These are phyloP conservation scores for Ephemerocybe angulata DNA, from an alignment of 768 basidiomycete genomes.

Conservation along the genomic window DNA sequence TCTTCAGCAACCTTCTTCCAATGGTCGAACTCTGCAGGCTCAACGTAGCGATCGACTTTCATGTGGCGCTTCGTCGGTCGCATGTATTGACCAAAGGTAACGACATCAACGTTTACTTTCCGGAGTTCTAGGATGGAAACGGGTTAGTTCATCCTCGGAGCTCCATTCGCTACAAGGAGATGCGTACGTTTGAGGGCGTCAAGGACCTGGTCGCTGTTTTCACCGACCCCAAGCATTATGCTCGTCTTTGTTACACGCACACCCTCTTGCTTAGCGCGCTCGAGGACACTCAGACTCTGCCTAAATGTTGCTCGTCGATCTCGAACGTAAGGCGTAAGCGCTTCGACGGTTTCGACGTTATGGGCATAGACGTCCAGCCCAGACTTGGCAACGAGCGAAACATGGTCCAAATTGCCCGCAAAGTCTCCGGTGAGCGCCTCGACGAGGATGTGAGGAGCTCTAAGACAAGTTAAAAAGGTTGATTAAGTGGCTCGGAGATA, in stretches of 20 bases:
- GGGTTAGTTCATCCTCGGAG: conserved; percentile 5
- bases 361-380: conserved; percentile 98
- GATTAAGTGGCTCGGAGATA: not conserved
- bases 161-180: not conserved
- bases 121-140: conserved; percentile 67
- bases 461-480: conserved; percentile 27
- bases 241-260: conserved; percentile 94
- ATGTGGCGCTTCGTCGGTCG: conserved; percentile 97
- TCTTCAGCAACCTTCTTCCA: conserved; percentile 91
- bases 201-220: conserved; percentile 77
- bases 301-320: conserved; percentile 91
- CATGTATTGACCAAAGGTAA: conserved; percentile 99
- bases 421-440: conserved; percentile 98
- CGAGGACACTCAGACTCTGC: conserved; percentile 75
- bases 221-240: conserved; percentile 97
- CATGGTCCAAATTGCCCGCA: conserved; percentile 68
- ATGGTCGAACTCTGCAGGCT: conserved; percentile 86
- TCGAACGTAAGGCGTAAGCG: conserved; percentile 89
- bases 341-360: conserved; percentile 95
- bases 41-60: conserved; percentile 97
- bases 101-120: conserved; percentile 87
- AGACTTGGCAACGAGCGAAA: conserved; percentile 81
- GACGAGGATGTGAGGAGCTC: conserved; percentile 92
- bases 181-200: conserved; percentile 75
- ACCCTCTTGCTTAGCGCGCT: conserved; percentile 79